phyloP scores from a whole-genome alignment of 2,329 filamentous ascomycete genomes.

The Ophiocordyceps camponoti-floridani region DNA sequence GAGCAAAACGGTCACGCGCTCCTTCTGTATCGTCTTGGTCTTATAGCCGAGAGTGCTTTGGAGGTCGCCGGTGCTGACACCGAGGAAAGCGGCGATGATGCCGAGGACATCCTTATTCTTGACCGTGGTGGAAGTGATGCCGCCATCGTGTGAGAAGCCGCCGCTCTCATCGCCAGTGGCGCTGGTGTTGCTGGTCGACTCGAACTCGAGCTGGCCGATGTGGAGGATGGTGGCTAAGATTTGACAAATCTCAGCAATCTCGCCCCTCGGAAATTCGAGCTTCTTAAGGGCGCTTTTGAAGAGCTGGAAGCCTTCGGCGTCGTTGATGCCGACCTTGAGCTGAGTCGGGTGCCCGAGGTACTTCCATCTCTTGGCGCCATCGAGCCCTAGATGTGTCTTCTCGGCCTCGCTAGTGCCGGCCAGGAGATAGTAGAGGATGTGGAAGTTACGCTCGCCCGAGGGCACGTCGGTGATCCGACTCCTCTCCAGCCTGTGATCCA shows the following conservation, averaged over 20 bases:
- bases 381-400: constrained; percentile 62
- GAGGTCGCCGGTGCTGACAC: constrained; percentile 62
- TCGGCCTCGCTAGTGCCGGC: constrained; percentile 83
- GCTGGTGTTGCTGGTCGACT: constrained; percentile 62
- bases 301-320: constrained; percentile 85
- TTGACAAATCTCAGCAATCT: constrained; percentile 95
- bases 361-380: constrained; percentile 65
- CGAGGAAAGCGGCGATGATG: constrained; percentile 86
- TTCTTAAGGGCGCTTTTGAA: constrained; percentile 94
- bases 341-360: constrained; percentile 94
- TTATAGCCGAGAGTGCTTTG: constrained; percentile 87
- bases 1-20: constrained; percentile 97
- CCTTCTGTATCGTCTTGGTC: constrained; percentile 88
- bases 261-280: constrained; percentile 79
- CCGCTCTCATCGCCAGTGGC: constrained; percentile 78
- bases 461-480: constrained; percentile 84
- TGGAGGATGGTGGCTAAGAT: constrained; percentile 88
- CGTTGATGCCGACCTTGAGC: constrained; percentile 92
- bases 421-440: constrained; percentile 87
- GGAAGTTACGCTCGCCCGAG: constrained; percentile 91
- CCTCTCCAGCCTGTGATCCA: constrained; percentile 84
- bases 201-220: constrained; percentile 91
- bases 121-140: constrained; percentile 67
- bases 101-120: constrained; percentile 83
- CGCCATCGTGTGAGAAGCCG: constrained; percentile 89